These are phyloP conservation scores for Thozetella sp. DNA, from an alignment of 495 filamentous ascomycete genomes.

Conservation along the genomic window DNA sequence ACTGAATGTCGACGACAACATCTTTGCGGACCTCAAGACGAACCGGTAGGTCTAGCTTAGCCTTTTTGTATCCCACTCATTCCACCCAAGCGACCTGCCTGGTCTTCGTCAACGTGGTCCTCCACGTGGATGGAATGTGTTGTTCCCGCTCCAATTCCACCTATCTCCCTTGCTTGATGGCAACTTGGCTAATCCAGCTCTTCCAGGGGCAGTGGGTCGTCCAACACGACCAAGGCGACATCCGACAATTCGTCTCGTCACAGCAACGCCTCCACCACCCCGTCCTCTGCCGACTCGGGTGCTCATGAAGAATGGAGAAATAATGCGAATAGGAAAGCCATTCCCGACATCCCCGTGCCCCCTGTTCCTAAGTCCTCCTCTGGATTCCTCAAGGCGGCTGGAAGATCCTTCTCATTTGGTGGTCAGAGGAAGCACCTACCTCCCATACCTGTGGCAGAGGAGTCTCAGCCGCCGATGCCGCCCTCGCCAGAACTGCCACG, in stretches of 20 bases:
- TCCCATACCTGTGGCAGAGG: slow-evolving; percentile 42
- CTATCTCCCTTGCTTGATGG: slow-evolving; percentile 1
- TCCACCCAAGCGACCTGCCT: neutral
- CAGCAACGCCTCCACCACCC: slow-evolving; percentile 73
- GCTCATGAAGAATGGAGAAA: slow-evolving; percentile 54
- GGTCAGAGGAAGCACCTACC: slow-evolving; percentile 49
- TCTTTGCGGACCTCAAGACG: slow-evolving; percentile 53
- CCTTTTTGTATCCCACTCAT: neutral
- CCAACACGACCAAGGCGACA: slow-evolving; percentile 62
- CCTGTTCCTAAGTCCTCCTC: slow-evolving; percentile 52
- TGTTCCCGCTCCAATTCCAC: slow-evolving; percentile 8
- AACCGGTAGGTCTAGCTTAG: slow-evolving; percentile 47
- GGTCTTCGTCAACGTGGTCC: neutral
- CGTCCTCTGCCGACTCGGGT: slow-evolving; percentile 68
- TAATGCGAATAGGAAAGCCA: slow-evolving; percentile 48
- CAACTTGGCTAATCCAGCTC: slow-evolving; percentile 23
- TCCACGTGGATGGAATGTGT: neutral
- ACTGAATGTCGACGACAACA: slow-evolving; percentile 53
- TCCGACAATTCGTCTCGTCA: slow-evolving; percentile 71
- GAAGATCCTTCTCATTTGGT: slow-evolving; percentile 76
- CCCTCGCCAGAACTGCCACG: slow-evolving; percentile 23
- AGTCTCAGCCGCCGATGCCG: slow-evolving; percentile 35
- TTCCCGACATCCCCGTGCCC: slow-evolving; percentile 59
- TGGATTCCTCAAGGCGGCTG: slow-evolving; percentile 64
- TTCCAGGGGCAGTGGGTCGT: slow-evolving; percentile 62